Evolutionary conservation across 768 basidiomycete species (phyloP), one percentile per base, ranked within the genome.

Genomic region (Agaricus blazei): DNA sequence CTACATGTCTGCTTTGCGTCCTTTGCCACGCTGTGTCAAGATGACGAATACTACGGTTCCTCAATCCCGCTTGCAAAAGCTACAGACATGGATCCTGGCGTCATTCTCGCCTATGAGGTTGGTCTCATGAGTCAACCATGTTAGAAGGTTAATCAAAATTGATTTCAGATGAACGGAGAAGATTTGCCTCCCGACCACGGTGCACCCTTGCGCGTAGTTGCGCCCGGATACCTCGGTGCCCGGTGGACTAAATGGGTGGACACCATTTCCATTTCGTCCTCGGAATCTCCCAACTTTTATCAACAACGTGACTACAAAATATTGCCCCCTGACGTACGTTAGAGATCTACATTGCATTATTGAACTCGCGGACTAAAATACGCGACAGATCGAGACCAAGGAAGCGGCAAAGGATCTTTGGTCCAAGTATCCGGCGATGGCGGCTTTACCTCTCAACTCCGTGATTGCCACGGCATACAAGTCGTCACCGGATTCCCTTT

Each of bases 221-320:
- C 83, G 1, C 87, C 87, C 0, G 87, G 87, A 3, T 79, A 76
- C 60, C 72, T 81, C 14, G 87, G 87, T 5, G 87, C 84, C 29
- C 79, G 87, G 9, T 87, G 85, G 84, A 85, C 87, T 7, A 88
- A 89, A 72, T 89, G 87, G 87, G 71, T 87, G 0, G 83, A 86
- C 61, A 79, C 72, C 0, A 81, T 88, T 61, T 68, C 74, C 27
- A 62, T 87, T 54, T 79, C 83, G 4, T 24, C 65, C 0, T 63
- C 67, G 6, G 85, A 88, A 67, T 85, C 84, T 1, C 75, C 78
- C 29, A 87, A 84, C 63, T 87, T 81, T 66, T 88, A 87, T 63
- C 85, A 88, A 59, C 84, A 87, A 65, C 75, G 75, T 3, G 87
- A 88, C 65, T 90, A 88, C 68, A 87, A 82, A 59, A 68, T 87